These are phyloP conservation scores for Trametes meyenii DNA, from an alignment of 768 basidiomycete species.

Conservation along the genomic window DNA sequence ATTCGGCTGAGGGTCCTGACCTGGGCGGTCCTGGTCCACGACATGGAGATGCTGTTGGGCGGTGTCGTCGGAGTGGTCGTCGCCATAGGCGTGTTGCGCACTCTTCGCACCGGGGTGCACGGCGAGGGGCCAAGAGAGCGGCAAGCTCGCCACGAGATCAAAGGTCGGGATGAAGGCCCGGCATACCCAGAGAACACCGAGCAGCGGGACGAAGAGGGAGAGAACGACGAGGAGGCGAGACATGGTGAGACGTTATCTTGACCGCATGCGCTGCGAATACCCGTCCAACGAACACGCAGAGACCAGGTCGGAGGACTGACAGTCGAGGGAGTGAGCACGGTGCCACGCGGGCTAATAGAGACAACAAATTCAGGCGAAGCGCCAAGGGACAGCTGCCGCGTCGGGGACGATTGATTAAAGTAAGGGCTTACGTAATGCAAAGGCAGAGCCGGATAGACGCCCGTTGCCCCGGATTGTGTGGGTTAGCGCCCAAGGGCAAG, in stretches of 20 bases:
- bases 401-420: not conserved
- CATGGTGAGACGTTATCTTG: conserved; percentile 1
- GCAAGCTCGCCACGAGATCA: conserved; percentile 24
- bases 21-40: conserved; percentile 5
- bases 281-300: not conserved
- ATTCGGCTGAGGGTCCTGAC: not conserved
- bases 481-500: not conserved
- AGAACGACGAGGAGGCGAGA: conserved; percentile 23
- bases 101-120: conserved; percentile 26
- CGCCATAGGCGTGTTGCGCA: conserved; percentile 15
- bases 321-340: not conserved
- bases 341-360: too few relatives aligned
- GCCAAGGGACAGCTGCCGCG: not conserved
- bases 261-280: not conserved
- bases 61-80: not conserved
- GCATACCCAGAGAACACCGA: conserved; percentile 25
- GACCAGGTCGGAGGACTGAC: not conserved
- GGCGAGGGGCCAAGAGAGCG: conserved; percentile 29
- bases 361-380: too few relatives aligned
- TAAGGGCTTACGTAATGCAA: not conserved
- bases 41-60: conserved; percentile 2
- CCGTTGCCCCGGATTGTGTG: not conserved
- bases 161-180: conserved; percentile 24
- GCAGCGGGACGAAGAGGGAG: conserved; percentile 22
- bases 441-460: not conserved